A percentile compares a stretch with the other conserved stretches of the same genome.
These are phyloP conservation scores for Apiotrichum akiyoshidainum DNA, from an alignment of 1,284 basidiomycete genomes.

Conservation along the genomic window DNA sequence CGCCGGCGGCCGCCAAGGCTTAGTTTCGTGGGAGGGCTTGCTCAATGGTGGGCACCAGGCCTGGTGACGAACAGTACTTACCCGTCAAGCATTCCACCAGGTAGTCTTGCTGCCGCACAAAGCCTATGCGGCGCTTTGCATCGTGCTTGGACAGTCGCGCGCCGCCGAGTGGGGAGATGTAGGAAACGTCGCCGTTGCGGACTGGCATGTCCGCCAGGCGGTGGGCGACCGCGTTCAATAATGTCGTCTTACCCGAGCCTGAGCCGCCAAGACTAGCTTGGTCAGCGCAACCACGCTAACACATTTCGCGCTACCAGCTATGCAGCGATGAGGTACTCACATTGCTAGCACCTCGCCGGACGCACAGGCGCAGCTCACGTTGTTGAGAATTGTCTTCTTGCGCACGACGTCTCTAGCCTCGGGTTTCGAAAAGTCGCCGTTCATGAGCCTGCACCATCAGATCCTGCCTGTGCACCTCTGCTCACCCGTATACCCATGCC, in stretches of 20 bases:
- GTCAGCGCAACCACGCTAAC: not conserved
- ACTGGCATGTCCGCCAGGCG: slow-evolving; percentile 45
- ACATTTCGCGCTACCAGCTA: too few relatives aligned
- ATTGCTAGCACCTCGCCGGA: slow-evolving; percentile 50
- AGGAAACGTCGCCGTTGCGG: slow-evolving; percentile 38
- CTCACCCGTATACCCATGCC: not conserved
- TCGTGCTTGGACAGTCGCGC: slow-evolving; percentile 24
- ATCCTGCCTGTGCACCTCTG: not conserved
- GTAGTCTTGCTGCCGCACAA: slow-evolving; percentile 49
- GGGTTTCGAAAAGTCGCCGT: slow-evolving; percentile 12
- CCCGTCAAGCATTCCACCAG: slow-evolving; percentile 51
- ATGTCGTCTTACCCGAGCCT: slow-evolving; percentile 51
- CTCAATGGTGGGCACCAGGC: not conserved
- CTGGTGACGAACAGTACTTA: slow-evolving; percentile 21
- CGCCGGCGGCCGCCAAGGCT: too few relatives aligned
- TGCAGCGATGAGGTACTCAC: slow-evolving; percentile 34
- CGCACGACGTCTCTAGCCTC: slow-evolving; percentile 12
- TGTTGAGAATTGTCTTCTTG: slow-evolving; percentile 44
- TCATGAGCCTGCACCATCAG: slow-evolving; percentile 5
- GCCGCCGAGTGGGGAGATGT: slow-evolving; percentile 9
- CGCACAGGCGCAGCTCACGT: slow-evolving; percentile 44
- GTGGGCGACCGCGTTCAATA: slow-evolving; percentile 50
- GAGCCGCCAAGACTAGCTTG: slow-evolving; percentile 43
- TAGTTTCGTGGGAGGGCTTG: too few relatives aligned
- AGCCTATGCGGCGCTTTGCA: slow-evolving; percentile 48